phyloP scores from a whole-genome alignment of 31 red algal genomes.

The Odonthalia washingtoniensis region DNA sequence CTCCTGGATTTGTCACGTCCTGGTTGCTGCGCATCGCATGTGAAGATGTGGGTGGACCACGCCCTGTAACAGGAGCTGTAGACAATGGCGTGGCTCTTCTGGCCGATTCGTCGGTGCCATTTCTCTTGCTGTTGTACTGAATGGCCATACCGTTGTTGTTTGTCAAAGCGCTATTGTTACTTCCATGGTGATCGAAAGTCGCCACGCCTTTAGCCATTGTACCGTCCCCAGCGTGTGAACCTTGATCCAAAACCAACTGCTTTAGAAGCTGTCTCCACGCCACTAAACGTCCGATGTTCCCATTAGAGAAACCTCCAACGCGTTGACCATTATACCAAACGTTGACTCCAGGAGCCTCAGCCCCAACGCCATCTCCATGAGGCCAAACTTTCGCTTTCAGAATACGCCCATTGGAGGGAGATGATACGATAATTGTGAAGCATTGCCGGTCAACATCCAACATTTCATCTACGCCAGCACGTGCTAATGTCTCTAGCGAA shows the following conservation, averaged over 20 bases:
- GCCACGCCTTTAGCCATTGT: not conserved
- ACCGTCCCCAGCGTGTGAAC: slow-evolving; percentile 17
- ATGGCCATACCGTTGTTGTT: not conserved
- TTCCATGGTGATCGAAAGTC: not conserved
- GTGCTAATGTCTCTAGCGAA: slow-evolving; percentile 69
- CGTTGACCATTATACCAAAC: slow-evolving; percentile 77
- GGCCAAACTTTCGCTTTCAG: slow-evolving; percentile 76
- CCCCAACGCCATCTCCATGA: slow-evolving; percentile 53
- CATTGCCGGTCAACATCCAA: slow-evolving; percentile 80
- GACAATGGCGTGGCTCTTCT: no score
- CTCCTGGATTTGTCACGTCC: no score
- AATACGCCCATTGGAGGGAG: slow-evolving; percentile 56
- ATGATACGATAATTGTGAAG: slow-evolving; percentile 68
- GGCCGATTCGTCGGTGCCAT: no score
- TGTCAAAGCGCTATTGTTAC: not conserved
- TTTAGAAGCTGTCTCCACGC: slow-evolving; percentile 66
- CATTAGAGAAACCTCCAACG: slow-evolving; percentile 57
- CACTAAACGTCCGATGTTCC: slow-evolving; percentile 48
- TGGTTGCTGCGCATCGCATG: no score
- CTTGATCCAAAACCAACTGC: slow-evolving; percentile 23
- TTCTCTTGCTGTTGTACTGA: no score
- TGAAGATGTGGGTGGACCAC: no score
- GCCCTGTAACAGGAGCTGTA: no score
- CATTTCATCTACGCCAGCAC: slow-evolving; percentile 61
- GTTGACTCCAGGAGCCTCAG: slow-evolving; percentile 55